A percentile compares a stretch with the other conserved stretches of the same genome.
These are phyloP conservation scores for Penicillium sp. DNA, from an alignment of 2,329 filamentous ascomycete species.

Conservation along the genomic window DNA sequence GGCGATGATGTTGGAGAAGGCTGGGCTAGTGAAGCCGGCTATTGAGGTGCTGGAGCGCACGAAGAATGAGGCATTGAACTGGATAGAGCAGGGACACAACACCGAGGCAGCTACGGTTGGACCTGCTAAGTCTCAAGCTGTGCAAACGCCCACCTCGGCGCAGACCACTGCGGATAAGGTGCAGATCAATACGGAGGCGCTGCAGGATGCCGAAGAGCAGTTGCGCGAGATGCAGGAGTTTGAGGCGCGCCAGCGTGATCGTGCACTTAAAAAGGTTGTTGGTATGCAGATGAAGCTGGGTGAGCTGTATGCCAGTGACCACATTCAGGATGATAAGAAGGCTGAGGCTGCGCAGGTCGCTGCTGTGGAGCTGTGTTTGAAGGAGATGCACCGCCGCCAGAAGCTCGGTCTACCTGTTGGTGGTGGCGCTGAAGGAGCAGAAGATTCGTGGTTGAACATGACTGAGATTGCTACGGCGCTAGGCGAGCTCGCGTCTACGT, in stretches of 20 bases:
- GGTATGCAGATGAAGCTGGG: conserved; percentile 80
- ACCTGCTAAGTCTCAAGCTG: conserved; percentile 9
- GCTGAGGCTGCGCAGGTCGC: conserved; percentile 75
- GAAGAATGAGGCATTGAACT: conserved; percentile 62
- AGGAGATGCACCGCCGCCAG: conserved; percentile 69
- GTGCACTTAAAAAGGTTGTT: conserved; percentile 71
- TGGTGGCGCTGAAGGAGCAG: conserved; percentile 52
- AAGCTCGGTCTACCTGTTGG: conserved; percentile 67
- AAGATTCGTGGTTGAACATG: conserved; percentile 38
- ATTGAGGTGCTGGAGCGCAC: conserved; percentile 78
- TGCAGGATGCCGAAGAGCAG: conserved; percentile 24
- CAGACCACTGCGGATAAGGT: conserved; percentile 21
- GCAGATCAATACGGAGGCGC: conserved; percentile 19
- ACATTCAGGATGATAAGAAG: conserved; percentile 69
- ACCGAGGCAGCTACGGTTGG: conserved; percentile 15
- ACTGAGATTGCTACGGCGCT: conserved; percentile 37
- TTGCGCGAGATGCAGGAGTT: conserved; percentile 27
- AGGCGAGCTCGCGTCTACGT: conserved; percentile 70
- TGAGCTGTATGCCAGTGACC: conserved; percentile 74
- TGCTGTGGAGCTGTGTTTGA: conserved; percentile 76
- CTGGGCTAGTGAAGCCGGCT: conserved; percentile 67
- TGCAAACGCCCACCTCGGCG: conserved; percentile 19
- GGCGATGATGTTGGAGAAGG: conserved; percentile 74
- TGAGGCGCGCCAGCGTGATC: conserved; percentile 54
- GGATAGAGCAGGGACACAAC: conserved; percentile 31